A percentile compares a stretch with the other conserved stretches of the same genome.
These are phyloP conservation scores for Calocybe gambosa DNA, from an alignment of 1,284 basidiomycete species.

Conservation along the genomic window DNA sequence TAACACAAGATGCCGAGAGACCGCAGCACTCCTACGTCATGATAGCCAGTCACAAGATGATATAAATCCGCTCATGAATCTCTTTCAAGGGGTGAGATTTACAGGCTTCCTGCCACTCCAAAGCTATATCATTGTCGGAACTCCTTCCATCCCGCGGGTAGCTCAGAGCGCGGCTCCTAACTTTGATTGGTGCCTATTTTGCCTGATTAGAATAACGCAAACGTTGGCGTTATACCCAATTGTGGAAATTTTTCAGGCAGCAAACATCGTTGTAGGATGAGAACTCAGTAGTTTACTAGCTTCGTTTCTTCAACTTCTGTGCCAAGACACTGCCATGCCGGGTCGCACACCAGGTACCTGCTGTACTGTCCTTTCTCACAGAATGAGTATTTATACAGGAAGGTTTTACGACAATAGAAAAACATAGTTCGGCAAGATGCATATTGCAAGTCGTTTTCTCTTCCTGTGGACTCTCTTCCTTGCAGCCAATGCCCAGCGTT, in stretches of 20 bases:
- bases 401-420: not conserved
- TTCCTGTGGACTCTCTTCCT: slow-evolving; percentile 16
- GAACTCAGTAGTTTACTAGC: not conserved
- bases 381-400: slow-evolving; percentile 1
- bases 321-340: not conserved
- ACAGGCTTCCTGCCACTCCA: not conserved
- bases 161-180: not conserved
- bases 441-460: slow-evolving; percentile 8
- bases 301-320: not conserved
- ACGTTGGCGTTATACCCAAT: not conserved
- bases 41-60: not conserved
- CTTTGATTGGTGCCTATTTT: not conserved
- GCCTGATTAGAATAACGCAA: not conserved
- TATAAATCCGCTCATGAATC: not conserved
- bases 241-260: not conserved
- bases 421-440: slow-evolving; percentile 8
- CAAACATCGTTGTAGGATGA: not conserved
- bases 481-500: slow-evolving; percentile 27
- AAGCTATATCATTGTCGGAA: not conserved
- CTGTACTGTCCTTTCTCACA: not conserved
- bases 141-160: not conserved
- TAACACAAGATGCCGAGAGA: not conserved
- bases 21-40: not conserved
- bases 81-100: not conserved
- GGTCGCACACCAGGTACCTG: not conserved